Evolutionary conservation across 306 rosid genomes (phyloP), one percentile per base, ranked within the genome.

Genomic region (Quillaja saponaria): DNA sequence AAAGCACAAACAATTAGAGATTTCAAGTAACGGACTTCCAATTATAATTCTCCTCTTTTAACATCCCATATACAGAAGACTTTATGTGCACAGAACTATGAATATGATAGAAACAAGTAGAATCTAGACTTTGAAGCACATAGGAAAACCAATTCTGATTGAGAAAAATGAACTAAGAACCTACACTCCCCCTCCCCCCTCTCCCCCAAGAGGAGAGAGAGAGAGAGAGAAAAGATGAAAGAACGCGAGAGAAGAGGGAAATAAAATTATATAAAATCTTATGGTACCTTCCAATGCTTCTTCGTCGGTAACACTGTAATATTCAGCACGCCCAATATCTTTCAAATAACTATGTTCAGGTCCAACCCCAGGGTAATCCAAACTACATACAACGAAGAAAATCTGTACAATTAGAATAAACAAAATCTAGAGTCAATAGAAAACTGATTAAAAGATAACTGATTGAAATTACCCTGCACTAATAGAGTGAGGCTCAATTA

Each of bases 301-400:
- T 19, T 81, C 90, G 44, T 92, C 98, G 10, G 90, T 88, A 73
- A 92, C 70, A 47, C 92, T 72, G 53, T 86, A 2, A 47, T 92
- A 92, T 59, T 92, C 98, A 28, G 95, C 98, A 13, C 98, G 98
- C 1, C 94, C 87, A 3, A 71, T 5, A 60, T 92, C 98, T 74
- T 88, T 92, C 74, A 92, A 80, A 68, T 71, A 92, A 74, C 98
- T 92, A 41, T 92, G 98, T 78, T 92, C 98, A 0, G 98, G 98
- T 46, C 98, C 98, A 18, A 92, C 98, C 56, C 98, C 98, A 60
- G 98, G 98, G 84, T 92, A 92, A 80, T 92, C 98, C 96, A 92
- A 79, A 44, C 97, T 91, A 73, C 59, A 75, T 34, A 33, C 20
- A 52, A 70, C 11, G 56, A 25, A 82, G 10, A 58, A 35, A 33